A percentile compares a stretch with the other conserved stretches of the same genome.
phyloP scores from a whole-genome alignment of 805 yeast genomes.

The Candida pseudofarinosa region DNA sequence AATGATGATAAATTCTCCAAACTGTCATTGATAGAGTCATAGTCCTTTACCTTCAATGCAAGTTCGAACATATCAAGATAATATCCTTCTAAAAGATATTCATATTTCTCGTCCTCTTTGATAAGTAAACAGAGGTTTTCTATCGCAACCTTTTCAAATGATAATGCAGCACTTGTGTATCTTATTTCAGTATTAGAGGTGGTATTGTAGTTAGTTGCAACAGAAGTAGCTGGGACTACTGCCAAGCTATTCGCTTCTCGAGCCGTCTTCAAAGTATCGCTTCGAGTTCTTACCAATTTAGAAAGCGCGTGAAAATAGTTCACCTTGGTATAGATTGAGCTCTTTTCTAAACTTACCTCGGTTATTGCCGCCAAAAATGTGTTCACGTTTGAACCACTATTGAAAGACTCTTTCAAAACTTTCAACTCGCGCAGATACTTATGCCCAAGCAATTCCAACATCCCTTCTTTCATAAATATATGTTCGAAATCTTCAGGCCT shows the following conservation, averaged over 20 bases:
- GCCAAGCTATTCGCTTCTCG: conserved; percentile 8
- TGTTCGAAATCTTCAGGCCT: conserved; percentile 19
- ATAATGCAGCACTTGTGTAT: conserved; percentile 16
- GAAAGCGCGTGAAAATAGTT: conserved; percentile 30
- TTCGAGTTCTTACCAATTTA: conserved; percentile 18
- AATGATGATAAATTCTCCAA: conserved; percentile 11
- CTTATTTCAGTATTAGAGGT: conserved; percentile 8
- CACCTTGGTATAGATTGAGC: conserved; percentile 11
- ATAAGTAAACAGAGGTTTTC: conserved; percentile 10
- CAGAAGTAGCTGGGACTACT: conserved; percentile 5
- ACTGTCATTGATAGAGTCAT: conserved; percentile 16
- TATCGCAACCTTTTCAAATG: conserved; percentile 26
- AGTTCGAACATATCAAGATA: conserved; percentile 22
- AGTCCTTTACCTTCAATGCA: conserved; percentile 18
- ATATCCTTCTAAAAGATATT: conserved; percentile 10
- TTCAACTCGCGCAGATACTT: conserved; percentile 5
- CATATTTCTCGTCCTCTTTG: conserved; percentile 1
- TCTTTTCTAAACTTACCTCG: conserved; percentile 1
- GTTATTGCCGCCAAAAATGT: conserved; percentile 17
- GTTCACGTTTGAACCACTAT: conserved; percentile 12
- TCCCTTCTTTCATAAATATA: conserved; percentile 19
- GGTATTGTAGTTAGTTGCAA: neutral
- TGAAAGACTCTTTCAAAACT: conserved; percentile 12
- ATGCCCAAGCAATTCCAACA: conserved; percentile 13
- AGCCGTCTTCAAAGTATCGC: conserved; percentile 1